Evolutionary conservation across 352 stramenopile genomes (phyloP).

Genomic region (Poterioochromonas sp.): DNA sequence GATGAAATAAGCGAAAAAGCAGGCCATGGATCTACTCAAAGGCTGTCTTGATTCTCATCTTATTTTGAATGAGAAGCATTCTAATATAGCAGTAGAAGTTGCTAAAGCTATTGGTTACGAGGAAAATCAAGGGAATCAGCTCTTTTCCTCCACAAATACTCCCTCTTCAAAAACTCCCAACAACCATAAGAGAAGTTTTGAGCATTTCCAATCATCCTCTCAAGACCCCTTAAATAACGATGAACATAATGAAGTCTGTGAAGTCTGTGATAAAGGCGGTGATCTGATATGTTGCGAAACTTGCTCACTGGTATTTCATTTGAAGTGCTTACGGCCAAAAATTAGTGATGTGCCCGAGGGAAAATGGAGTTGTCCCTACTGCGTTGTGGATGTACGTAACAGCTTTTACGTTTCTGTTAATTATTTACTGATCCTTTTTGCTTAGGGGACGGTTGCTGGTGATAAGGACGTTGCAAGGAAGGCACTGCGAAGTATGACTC

Average conservation of each 20-base stretch:
- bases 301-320: constrained; percentile 39
- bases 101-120: no score
- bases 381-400: background rate
- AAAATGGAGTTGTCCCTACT: constrained; percentile 2
- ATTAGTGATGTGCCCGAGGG: background rate
- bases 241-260: constrained; percentile 42
- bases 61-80: no score
- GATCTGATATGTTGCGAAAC: constrained; percentile 41
- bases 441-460: background rate
- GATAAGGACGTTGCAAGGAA: background rate
- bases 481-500: background rate
- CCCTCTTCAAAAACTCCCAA: no score
- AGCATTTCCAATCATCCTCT: background rate
- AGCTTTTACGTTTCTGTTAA: background rate
- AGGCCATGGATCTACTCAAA: no score
- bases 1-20: no score
- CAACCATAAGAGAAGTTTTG: background rate
- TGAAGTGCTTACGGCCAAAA: constrained; percentile 19
- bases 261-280: constrained; percentile 39
- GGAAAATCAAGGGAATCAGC: no score
- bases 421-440: no score
- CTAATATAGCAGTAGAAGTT: no score
- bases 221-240: background rate
- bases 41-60: no score
- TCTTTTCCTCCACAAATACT: no score